Evolutionary conservation across 352 stramenopile genomes (phyloP).

Genomic region (Phytophthora fragariaefolia): DNA sequence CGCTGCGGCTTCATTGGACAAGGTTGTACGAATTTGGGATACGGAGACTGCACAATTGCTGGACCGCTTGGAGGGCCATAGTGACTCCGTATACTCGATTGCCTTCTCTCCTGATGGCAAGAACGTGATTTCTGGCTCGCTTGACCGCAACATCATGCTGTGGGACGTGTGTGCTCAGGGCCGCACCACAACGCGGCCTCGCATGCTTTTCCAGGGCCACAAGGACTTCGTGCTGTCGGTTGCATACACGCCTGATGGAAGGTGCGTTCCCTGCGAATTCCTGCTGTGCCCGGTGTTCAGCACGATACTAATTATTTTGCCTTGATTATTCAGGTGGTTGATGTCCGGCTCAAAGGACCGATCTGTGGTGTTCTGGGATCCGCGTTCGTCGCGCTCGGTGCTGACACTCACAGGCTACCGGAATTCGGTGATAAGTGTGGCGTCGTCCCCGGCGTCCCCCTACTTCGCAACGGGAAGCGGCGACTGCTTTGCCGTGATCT

Average conservation of each 20-base stretch:
- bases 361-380: constrained; percentile 90
- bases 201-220: constrained; percentile 90
- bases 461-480: constrained; percentile 89
- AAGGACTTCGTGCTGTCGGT: constrained; percentile 90
- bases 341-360: constrained; percentile 90
- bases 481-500: constrained; percentile 87
- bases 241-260: constrained; percentile 88
- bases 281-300: not conserved
- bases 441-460: constrained; percentile 79
- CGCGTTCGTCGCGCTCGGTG: constrained; percentile 80
- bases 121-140: constrained; percentile 86
- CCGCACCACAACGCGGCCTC: constrained; percentile 78
- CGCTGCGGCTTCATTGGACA: constrained; percentile 82
- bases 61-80: constrained; percentile 85
- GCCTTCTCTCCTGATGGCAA: constrained; percentile 89
- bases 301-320: constrained; percentile 19
- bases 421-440: constrained; percentile 90
- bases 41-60: constrained; percentile 82
- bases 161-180: constrained; percentile 86
- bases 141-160: constrained; percentile 89
- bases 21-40: constrained; percentile 89
- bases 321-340: constrained; percentile 61
- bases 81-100: constrained; percentile 89
- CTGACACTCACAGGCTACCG: constrained; percentile 84
- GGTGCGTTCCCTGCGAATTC: constrained; percentile 43